Percentiles rank a stretch among this genome's conserved stretches.
phyloP scores from a whole-genome alignment of 2,329 filamentous ascomycete genomes.

The Dothideomycetes sp. region DNA sequence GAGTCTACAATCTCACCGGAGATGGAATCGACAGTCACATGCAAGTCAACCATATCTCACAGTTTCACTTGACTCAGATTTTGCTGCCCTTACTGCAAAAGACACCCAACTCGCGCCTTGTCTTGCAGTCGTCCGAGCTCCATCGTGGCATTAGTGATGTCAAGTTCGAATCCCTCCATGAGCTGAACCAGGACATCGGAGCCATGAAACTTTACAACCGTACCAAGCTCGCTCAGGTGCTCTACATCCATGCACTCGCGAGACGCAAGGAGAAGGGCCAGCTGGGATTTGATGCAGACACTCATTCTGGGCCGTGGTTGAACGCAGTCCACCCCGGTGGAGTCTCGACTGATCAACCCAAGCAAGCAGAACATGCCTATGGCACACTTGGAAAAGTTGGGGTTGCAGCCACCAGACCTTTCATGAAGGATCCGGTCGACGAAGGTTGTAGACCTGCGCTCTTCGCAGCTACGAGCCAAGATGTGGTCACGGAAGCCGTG shows the following conservation, averaged over 20 bases:
- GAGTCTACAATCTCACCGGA: slow-evolving; percentile 39
- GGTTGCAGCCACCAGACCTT: slow-evolving; percentile 34
- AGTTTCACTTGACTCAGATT: slow-evolving; percentile 40
- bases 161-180: slow-evolving; percentile 35
- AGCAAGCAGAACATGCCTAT: slow-evolving; percentile 43
- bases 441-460: slow-evolving; percentile 40
- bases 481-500: slow-evolving; percentile 35
- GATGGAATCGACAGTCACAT: slow-evolving; percentile 45
- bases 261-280: slow-evolving; percentile 31
- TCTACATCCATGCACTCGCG: slow-evolving; percentile 37
- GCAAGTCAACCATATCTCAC: slow-evolving; percentile 43
- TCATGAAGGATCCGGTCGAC: slow-evolving; percentile 43
- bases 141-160: slow-evolving; percentile 33
- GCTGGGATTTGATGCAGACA: slow-evolving; percentile 24
- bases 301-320: slow-evolving; percentile 31
- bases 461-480: slow-evolving; percentile 39
- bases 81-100: slow-evolving; percentile 38
- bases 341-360: slow-evolving; percentile 39
- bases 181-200: slow-evolving; percentile 43
- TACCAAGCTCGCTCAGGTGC: slow-evolving; percentile 41
- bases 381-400: slow-evolving; percentile 39
- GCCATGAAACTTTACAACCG: slow-evolving; percentile 40
- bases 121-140: slow-evolving; percentile 42
- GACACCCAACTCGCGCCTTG: slow-evolving; percentile 39
- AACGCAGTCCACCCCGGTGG: slow-evolving; percentile 44